These are phyloP conservation scores for Boletus subcaerulescens DNA, from an alignment of 768 basidiomycete genomes.

Conservation along the genomic window DNA sequence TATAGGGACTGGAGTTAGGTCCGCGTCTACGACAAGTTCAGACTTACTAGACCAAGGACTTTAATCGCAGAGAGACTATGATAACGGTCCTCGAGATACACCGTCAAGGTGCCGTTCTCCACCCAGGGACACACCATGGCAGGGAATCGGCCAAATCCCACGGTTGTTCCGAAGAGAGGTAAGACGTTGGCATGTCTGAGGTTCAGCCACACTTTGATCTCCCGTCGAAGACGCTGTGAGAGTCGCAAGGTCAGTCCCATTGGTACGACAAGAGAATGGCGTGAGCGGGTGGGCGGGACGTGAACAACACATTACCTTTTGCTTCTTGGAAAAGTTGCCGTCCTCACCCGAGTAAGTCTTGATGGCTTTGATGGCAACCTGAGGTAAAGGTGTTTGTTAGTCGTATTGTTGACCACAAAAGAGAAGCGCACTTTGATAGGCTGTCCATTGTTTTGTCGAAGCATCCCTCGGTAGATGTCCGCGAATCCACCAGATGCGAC, in stretches of 20 bases:
- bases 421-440: no score
- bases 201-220: no score
- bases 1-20: neutral
- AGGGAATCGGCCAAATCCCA: no score
- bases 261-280: neutral
- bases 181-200: no score
- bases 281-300: no score
- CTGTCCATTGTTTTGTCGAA: no score
- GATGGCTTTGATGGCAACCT: conserved; percentile 1
- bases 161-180: no score
- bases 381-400: neutral
- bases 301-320: neutral
- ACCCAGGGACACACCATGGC: no score
- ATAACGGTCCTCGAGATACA: conserved; percentile 15
- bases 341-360: neutral
- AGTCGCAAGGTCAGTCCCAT: neutral
- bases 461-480: no score
- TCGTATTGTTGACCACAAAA: no score
- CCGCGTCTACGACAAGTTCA: no score
- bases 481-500: no score
- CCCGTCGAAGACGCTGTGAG: conserved; percentile 20
- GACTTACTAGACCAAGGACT: neutral
- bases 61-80: neutral
- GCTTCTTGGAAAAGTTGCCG: neutral
- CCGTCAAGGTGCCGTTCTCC: neutral